phyloP scores from a whole-genome alignment of 495 filamentous ascomycete species.

The Lentithecium fluviatile region DNA sequence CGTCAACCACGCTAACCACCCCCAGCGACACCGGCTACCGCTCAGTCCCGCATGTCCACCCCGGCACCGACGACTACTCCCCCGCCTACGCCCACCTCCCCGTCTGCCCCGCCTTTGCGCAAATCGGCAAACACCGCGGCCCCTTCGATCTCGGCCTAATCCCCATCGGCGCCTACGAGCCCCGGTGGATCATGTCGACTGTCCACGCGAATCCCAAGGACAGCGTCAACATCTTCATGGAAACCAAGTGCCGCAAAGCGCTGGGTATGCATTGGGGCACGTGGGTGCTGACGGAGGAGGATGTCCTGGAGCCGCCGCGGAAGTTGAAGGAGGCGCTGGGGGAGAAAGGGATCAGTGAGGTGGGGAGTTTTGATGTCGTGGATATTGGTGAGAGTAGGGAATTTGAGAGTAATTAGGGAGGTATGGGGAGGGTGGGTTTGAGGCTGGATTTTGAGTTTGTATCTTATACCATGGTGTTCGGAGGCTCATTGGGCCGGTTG shows the following conservation, averaged over 20 bases:
- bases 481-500: too few species aligned
- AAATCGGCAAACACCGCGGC: constrained; percentile 78
- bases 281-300: constrained; percentile 86
- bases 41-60: constrained; percentile 65
- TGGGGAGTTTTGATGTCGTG: constrained; percentile 83
- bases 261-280: constrained; percentile 93
- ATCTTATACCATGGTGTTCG: too few species aligned
- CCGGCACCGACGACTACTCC: constrained; percentile 68
- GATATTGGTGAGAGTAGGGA: constrained; percentile 85
- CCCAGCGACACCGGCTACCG: constrained; percentile 72
- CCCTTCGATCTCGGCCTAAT: constrained; percentile 93
- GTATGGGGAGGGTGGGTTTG: too few species aligned
- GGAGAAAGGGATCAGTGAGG: constrained; percentile 63
- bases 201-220: constrained; percentile 91
- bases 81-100: constrained; percentile 71
- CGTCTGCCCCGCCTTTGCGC: constrained; percentile 78
- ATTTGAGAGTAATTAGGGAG: constrained; percentile 47
- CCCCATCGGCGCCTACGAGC: constrained; percentile 89
- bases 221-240: constrained; percentile 83
- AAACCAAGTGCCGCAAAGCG: constrained; percentile 78
- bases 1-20: constrained; percentile 4
- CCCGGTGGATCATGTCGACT: constrained; percentile 56
- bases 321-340: constrained; percentile 74
- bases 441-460: too few species aligned
- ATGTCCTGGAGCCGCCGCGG: constrained; percentile 78